Evolutionary conservation across 2,329 filamentous ascomycete genomes (phyloP).

Genomic region (Verticillium zaregamsianum): DNA sequence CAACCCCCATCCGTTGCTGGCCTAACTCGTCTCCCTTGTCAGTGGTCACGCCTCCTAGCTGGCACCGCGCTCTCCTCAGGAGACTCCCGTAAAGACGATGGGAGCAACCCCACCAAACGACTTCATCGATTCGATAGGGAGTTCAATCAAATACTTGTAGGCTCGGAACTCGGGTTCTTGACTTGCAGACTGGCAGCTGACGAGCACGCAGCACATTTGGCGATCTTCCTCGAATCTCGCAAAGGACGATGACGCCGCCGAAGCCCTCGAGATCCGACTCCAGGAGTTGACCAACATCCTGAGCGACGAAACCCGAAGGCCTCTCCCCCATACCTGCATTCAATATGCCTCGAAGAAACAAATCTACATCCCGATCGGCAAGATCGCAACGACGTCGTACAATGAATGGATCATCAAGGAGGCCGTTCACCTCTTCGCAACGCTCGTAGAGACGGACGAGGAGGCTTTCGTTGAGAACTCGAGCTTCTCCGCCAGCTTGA

Average conservation of each 20-base stretch:
- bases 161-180: constrained; percentile 10
- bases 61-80: constrained; percentile 54
- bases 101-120: constrained; percentile 59
- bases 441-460: constrained; percentile 92
- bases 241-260: constrained; percentile 56
- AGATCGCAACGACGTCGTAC: constrained; percentile 80
- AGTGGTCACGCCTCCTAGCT: constrained; percentile 67
- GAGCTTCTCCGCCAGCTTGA: constrained; percentile 80
- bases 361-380: constrained; percentile 83
- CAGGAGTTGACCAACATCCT: constrained; percentile 68
- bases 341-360: constrained; percentile 81
- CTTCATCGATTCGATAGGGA: constrained; percentile 65
- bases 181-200: not conserved
- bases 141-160: constrained; percentile 58
- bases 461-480: constrained; percentile 89
- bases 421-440: constrained; percentile 81
- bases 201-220: constrained; percentile 39
- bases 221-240: constrained; percentile 57
- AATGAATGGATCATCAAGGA: constrained; percentile 84
- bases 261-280: constrained; percentile 57
- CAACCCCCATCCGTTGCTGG: constrained; percentile 8
- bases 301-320: constrained; percentile 82
- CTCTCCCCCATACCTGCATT: constrained; percentile 87
- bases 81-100: constrained; percentile 52
- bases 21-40: constrained; percentile 6